Evolutionary conservation across 2,329 filamentous ascomycete species (phyloP), one percentile per base, ranked within the genome.

Genomic region (Cladophialophora chaetospira): DNA sequence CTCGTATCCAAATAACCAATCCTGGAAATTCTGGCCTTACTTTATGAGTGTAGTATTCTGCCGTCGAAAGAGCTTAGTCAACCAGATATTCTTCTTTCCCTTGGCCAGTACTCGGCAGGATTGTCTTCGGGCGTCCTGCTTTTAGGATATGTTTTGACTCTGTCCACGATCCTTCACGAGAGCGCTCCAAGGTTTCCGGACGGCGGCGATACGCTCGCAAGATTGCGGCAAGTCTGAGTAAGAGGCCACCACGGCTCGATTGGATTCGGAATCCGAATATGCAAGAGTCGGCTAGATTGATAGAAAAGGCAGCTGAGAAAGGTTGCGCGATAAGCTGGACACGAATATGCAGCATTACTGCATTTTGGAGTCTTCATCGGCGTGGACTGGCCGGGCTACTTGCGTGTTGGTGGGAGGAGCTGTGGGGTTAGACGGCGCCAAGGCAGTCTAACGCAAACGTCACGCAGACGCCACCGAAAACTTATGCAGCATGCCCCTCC

Each of bases 401-500:
- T 57, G 50, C 55, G 44, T 21, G 43, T 43, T 31, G 19, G 33
- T 26, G 23, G 21, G 25, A 17, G 46, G 21, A 5, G 36, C 19
- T 57, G 48, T 57, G 55, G 55, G 55, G 55, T 29, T 43, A 43
- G 42, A 53, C 44, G 48, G 47, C 36, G 36, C 55, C 50, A 57
- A 42, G 44, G 15, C 28, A 19, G 25, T n/a, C 49, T 29, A 55
- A 43, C 33, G 25, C 13, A 15, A 26, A 43, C 31, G 43, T 45
- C 48, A 44, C 43, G 33, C 26, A 42, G 23, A 44, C 55, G 49
- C 55, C 55, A 57, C 54, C 54, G n/a, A 26, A 36, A 17, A 17
- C 45, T 48, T 40, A 33, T 33, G 31, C 33, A 45, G 36, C 23
- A 29, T 23, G 50, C 33, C 38, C 47, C 29, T 38, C 50, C 50